Evolutionary conservation across 441 rosid genomes (phyloP), one percentile per base, ranked within the genome.

Genomic region (Hura crepitans): DNA sequence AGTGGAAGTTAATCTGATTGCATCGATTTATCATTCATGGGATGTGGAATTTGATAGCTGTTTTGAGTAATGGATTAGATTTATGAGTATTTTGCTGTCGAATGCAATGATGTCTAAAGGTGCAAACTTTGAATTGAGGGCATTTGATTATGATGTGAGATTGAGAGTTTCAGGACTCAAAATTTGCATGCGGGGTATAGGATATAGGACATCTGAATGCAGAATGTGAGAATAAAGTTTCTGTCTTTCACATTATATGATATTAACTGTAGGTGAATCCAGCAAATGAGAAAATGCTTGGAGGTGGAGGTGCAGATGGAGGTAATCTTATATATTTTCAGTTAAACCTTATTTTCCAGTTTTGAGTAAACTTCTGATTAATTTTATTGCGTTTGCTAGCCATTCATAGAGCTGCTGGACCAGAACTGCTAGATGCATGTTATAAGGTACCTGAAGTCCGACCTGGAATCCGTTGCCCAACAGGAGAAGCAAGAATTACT

Each of bases 281-380:
- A 17, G 98, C 97, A 43, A 91, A 93, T 69, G 88, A 78, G 77
- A 79, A 74, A 65, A 93, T 93, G 98, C 82, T 92, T 66, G 97
- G 98, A 68, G 98, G 98, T 65, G 96, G 89, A 74, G 98, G 97
- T 45, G 98, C 92, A 0, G 96, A 93, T 80, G 96, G 98, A 84
- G 94, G 97, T 89, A 78, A 2, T 45, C 28, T 23, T 42, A 14
- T 51, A 49, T 46, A 0, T 60, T 51, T 72, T 30, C 20, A 7
- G 12, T 55, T 20, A 35, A 27, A 20, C 51, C 2, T 70, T 66
- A n/a, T 28, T 37, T n/a, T 43, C 3, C 27, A 28, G 28, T 9
- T 37, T 0, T 56, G 28, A 61, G 33, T 31, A 39, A 58, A 62
- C 68, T 51, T 59, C 47, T 70, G 18, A 30, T 62, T 10, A 59